Base-by-base conservation (phyloP, 75 land plant species). In the Sequoiadendron giganteum region DNA sequence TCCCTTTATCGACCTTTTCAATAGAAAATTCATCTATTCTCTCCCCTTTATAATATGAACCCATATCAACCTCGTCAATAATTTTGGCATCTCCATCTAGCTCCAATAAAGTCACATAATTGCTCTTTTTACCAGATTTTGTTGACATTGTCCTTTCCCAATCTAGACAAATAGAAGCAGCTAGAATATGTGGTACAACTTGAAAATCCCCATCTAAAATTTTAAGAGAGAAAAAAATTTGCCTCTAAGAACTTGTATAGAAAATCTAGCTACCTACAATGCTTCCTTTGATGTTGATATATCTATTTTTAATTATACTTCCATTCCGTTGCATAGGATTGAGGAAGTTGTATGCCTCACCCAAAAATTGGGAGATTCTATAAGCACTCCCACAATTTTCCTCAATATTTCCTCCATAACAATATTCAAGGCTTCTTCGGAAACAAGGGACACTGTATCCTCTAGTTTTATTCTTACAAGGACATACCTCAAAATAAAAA, bases 231-330 rank as follows among this genome's bases (percentile, higher is more conserved):
- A 85, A 88, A 70, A 94, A 88, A 87, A n/a, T n/a, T 93, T 88
- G n/a, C 93, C 92, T 34, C 92, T 86, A 70, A 97, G 89, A 87
- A 97, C 88, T 79, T 93, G 90, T 68, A 94, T 43, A 77, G 95
- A 90, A 92, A 92, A 93, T 32, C 49, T 92, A 86, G 95, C 95
- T 87, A 89, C 87, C 76, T 93, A 93, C 87, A 88, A 82, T 72
- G 87, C 83, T 30, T 89, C 56, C 14, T 9, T 36, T 42, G 14
- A 25, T 88, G 85, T 83, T 80, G 83, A 76, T 61, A 86, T 82
- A 25, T 61, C 14, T 42, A 32, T 87, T 55, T 84, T n/a, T 6
- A 28, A 6, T 65, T 38, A 49, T 84, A 42, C 36, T 14, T 87
- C 86, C 6, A 47, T 34, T 45, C 34, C 80, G 70, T 85, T 42